These are phyloP conservation scores for Diutina mesorugosa DNA, from an alignment of 1,139 yeast genomes.

Conservation along the genomic window DNA sequence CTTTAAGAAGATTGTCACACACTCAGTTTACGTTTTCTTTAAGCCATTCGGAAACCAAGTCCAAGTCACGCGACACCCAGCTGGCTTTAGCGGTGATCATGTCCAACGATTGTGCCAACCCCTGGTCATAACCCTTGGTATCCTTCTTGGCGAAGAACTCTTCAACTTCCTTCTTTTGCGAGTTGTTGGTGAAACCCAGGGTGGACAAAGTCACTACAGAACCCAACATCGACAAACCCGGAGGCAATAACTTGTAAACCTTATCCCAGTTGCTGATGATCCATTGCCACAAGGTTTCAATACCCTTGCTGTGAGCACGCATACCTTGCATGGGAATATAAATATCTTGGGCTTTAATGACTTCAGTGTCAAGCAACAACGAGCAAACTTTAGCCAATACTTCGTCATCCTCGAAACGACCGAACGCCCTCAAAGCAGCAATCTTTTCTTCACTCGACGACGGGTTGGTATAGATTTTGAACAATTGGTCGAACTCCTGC, in stretches of 20 bases:
- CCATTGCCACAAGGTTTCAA: conserved; percentile 68
- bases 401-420: conserved; percentile 48
- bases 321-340: conserved; percentile 68
- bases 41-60: conserved; percentile 42
- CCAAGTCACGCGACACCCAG: conserved; percentile 56
- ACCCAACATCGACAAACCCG: conserved; percentile 71
- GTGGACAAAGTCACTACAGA: conserved; percentile 52
- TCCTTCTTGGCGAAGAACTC: conserved; percentile 47
- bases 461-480: conserved; percentile 53
- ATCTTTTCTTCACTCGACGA: conserved; percentile 61
- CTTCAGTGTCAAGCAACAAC: conserved; percentile 52
- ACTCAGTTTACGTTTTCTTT: conserved; percentile 27
- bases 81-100: conserved; percentile 44
- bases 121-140: conserved; percentile 64
- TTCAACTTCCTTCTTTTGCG: conserved; percentile 43
- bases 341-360: conserved; percentile 71
- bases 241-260: conserved; percentile 55
- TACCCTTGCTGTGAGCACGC: conserved; percentile 49
- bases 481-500: conserved; percentile 50
- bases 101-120: conserved; percentile 63
- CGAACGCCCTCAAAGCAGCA: conserved; percentile 64
- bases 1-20: background rate
- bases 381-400: conserved; percentile 49
- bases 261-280: conserved; percentile 60
- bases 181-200: conserved; percentile 51